These are phyloP conservation scores for Phytophthora tubulina DNA, from an alignment of 352 stramenopile genomes.

Conservation along the genomic window DNA sequence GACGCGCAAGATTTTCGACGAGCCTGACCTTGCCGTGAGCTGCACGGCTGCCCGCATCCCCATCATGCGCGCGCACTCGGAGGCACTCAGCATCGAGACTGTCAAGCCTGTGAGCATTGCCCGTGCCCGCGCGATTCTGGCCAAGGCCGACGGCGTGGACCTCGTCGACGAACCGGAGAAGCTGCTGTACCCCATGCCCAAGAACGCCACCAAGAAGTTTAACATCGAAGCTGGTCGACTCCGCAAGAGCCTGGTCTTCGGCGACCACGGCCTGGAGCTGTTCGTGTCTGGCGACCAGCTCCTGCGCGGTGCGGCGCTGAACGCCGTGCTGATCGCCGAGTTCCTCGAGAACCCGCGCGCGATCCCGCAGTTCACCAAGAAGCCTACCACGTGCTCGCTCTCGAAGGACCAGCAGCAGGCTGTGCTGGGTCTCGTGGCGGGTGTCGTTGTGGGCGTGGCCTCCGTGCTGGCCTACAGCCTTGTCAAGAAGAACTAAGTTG, in stretches of 20 bases:
- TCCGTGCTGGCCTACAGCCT: constrained; percentile 47
- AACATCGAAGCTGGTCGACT: constrained; percentile 98
- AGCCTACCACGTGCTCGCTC: constrained; percentile 42
- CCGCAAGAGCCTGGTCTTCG: constrained; percentile 95
- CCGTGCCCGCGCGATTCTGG: constrained; percentile 85
- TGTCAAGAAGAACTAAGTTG: constrained; percentile 63
- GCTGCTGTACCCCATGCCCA: constrained; percentile 97
- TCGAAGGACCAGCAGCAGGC: constrained; percentile 46
- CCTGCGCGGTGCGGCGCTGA: constrained; percentile 96
- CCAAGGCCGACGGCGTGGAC: constrained; percentile 93
- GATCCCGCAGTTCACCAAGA: constrained; percentile 78
- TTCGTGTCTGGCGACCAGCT: constrained; percentile 98
- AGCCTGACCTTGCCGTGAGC: constrained; percentile 79
- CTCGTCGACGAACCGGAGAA: constrained; percentile 91
- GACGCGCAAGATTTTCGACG: constrained; percentile 97
- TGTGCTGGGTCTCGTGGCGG: constrained; percentile 47
- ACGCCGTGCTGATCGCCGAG: constrained; percentile 98
- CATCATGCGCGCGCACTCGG: constrained; percentile 97
- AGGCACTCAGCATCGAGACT: constrained; percentile 96
- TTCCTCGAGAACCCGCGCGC: constrained; percentile 78
- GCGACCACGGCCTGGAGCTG: constrained; percentile 96
- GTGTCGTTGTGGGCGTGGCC: constrained; percentile 48
- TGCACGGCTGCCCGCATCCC: constrained; percentile 98
- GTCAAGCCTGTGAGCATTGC: constrained; percentile 89
- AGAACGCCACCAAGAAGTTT: constrained; percentile 97